phyloP scores from a whole-genome alignment of 225 moss, liverwort and hornwort genomes.

The Marchantia polymorpha region DNA sequence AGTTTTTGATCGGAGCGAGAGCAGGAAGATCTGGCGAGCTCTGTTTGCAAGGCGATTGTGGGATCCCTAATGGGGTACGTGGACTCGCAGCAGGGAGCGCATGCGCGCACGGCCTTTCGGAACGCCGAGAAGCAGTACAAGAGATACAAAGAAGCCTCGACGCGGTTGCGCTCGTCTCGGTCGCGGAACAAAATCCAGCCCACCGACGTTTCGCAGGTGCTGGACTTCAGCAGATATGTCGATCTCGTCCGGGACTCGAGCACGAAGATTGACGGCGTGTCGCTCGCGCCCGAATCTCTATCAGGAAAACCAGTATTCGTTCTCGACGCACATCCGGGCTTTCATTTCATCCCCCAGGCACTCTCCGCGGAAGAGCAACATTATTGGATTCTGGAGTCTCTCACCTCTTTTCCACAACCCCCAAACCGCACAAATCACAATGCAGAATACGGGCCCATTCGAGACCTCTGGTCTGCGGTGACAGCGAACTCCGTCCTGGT shows the following conservation, averaged over 20 bases:
- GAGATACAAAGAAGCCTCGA: conserved; percentile 79
- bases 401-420: conserved; percentile 74
- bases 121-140: conserved; percentile 91
- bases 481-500: conserved; percentile 50
- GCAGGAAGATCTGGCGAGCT: conserved; percentile 10
- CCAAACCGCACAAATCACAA: conserved; percentile 97
- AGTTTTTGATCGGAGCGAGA: no score
- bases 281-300: conserved; percentile 40
- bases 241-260: conserved; percentile 27
- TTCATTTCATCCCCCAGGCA: conserved; percentile 84
- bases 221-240: conserved; percentile 65
- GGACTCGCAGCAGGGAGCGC: conserved; percentile 77
- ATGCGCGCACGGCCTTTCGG: conserved; percentile 83
- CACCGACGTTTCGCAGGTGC: conserved; percentile 74
- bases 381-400: conserved; percentile 66
- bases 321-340: conserved; percentile 79
- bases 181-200: conserved; percentile 57
- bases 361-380: conserved; percentile 62
- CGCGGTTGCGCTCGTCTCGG: conserved; percentile 61
- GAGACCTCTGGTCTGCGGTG: conserved; percentile 61
- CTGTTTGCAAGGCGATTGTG: not conserved
- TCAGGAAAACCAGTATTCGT: conserved; percentile 57
- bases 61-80: conserved; percentile 70
- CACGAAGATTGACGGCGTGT: conserved; percentile 49
- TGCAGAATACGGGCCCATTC: conserved; percentile 70